Evolutionary conservation across 768 basidiomycete species (phyloP), one percentile per base, ranked within the genome.

Genomic region (Boletus subcaerulescens): DNA sequence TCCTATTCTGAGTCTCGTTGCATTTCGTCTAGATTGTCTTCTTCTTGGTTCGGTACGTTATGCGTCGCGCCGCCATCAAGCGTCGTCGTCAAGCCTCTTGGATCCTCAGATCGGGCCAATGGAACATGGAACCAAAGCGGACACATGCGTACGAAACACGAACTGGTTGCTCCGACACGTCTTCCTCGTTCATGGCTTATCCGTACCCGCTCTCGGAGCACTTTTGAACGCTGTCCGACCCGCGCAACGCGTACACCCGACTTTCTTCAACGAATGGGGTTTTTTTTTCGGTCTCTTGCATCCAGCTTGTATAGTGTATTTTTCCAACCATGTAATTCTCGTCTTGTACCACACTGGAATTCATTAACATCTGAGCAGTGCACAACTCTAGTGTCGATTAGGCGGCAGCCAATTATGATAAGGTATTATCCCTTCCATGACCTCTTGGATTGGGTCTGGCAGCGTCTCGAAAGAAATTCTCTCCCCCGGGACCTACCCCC

Each of bases 81-180:
- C 55, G 60, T 26, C 63, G 63, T 44, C 60, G 64, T 54, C 64
- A 65, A 54, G 60, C 58, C 9, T 65, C 60, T n/a, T 65, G 63
- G 63, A 65, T 64, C 49, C 57, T 65, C 50, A 41, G 48, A 42
- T 56, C 63, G 0, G 53, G 57, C 4, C 63, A 57, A 20, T 65
- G 64, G 63, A 61, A 60, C 39, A 52, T 35, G 41, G 60, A 62
- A 54, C 32, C 57, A 22, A 65, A 65, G 18, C 54, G 50, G n/a
- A 26, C 43, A 0, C 32, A 56, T 2, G 22, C 47, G 22, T 47
- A 60, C 36, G 52, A 60, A 9, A 57, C 48, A 5, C 50, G 39
- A 44, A 53, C 52, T 1, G 63, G 47, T 12, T 58, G 10, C 18
- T 56, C 63, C 5, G 59, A 61, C 52, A 38, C 59, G 18, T 62